Evolutionary conservation across 129 eudicot genomes (phyloP), one percentile per base, ranked within the genome.

Genomic region (Oenanthe sinensis): DNA sequence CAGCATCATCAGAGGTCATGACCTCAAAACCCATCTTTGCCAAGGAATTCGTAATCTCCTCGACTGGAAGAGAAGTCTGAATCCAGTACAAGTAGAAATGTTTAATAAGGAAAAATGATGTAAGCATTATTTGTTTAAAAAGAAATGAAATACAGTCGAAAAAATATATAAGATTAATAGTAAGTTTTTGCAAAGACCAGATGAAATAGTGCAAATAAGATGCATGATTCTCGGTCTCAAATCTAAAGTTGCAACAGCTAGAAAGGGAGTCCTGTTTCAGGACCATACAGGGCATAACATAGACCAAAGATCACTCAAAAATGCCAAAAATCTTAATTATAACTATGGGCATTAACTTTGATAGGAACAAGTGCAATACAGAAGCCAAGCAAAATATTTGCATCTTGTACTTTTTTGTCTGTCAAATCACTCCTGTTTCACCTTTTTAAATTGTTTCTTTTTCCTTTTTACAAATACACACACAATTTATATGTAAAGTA

Each of bases 21-120:
- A 96, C 97, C 48, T 96, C 91, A 47, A 85, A 92, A n/a, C 97
- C 99, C 94, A 90, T 96, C 82, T 90, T 89, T 52, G 91, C 91
- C 77, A 96, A 88, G 5, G 91, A 81, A 81, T 84, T 85, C 2
- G 87, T 80, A n/a, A 96, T 88, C 77, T 96, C 91, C 71, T 88
- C 91, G 33, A 89, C 87, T 1, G 99, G 99, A 81, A 96, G 91
- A 65, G 84, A 47, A 47, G 94, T 87, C 97, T 95, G 88, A 80
- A 54, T 33, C 71, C 71, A 75, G 44, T 14, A 60, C 45, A 71
- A 49, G 60, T 14, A 69, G 1, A 54, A n/a, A 72, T 10, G 37
- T 11, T 49, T 19, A 48, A 76, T 77, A 70, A 11, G 55, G 14
- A 71, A 30, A 2, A 79, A 46, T 65, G 8, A 60, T 26, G 45